Evolutionary conservation across 495 filamentous ascomycete species (phyloP), one percentile per base, ranked within the genome.

Genomic region (Podospora pseudocomata): DNA sequence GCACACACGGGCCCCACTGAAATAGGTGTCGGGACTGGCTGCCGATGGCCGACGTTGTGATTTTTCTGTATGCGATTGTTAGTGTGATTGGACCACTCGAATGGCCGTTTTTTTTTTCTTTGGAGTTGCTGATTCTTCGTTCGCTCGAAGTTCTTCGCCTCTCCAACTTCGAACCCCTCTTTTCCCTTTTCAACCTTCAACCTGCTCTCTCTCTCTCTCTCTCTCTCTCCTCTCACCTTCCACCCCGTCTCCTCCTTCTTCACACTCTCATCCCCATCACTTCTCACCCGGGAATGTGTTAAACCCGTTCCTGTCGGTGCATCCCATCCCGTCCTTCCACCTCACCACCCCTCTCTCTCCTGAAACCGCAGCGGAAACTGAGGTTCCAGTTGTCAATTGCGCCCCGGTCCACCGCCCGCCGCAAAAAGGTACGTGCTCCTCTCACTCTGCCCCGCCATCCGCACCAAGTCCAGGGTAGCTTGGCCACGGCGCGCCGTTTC

Each of bases 381-480:
- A 67, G 62, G 62, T 62, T 53, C 54, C 65, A 63, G 63, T 60
- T 69, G 68, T 59, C 74, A 68, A 74, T 77, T 75, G 71, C 73
- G 70, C 70, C 67, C 71, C 68, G 64, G 53, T 44, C 67, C 67
- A 67, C 72, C 59, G 62, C 68, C 67, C 68, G 28, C 71, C 70
- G 68, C 67, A 63, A 74, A 74, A 66, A 75, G 71, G 75, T 75
- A 77, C 69, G 75, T 75, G 62, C 70, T 62, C 49, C 54, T 67
- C 39, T 23, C 23, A 23, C 23, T 60, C 64, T 71, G 65, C 67
- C 63, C 72, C 70, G 67, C 72, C 59, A 68, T 60, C 64, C 34
- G 53, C 67, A 23, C 23, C 23, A 23, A 64, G 64, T 60, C 53
- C 67, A 56, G 57, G 68, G 64, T 39, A 63, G 27, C 64, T 65